Conservation (phyloP, 2,329 filamentous ascomycete genomes). For the Botrytis elliptica region DNA sequence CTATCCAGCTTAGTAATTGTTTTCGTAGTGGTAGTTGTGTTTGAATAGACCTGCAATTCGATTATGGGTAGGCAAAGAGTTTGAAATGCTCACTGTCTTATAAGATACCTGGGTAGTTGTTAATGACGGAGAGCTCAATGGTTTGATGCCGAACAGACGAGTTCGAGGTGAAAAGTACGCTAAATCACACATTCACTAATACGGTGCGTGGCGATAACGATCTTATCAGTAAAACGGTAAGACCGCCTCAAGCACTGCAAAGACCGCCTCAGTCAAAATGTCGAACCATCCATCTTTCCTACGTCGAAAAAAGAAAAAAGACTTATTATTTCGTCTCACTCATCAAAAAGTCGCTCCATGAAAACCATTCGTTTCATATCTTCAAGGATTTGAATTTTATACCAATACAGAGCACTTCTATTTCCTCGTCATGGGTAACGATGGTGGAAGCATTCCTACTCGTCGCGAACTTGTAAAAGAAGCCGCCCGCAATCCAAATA, state of each 20-base stretch:
- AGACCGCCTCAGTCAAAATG: background rate
- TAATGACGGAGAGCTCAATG: background rate
- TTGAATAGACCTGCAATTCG: background rate
- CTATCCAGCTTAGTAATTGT: constrained; percentile 9
- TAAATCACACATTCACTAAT: background rate
- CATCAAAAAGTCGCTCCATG: background rate
- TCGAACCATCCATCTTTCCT: background rate
- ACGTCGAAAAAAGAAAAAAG: background rate
- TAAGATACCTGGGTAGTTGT: background rate
- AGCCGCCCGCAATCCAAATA: constrained; percentile 77
- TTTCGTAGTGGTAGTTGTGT: constrained; percentile 11
- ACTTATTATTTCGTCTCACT: background rate
- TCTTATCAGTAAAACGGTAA: constrained; percentile 2
- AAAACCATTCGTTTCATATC: background rate
- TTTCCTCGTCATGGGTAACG: constrained; percentile 75
- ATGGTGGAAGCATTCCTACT: constrained; percentile 94
- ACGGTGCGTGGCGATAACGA: background rate
- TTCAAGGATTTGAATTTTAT: background rate
- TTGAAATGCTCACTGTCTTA: background rate
- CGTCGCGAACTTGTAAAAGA: constrained; percentile 95
- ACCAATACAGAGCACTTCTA: background rate
- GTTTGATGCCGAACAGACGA: background rate
- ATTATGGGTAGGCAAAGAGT: background rate
- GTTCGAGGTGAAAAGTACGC: background rate
- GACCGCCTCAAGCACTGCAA: background rate